phyloP scores from a whole-genome alignment of 2,329 filamentous ascomycete genomes.

The Furcasterigmium sp. region DNA sequence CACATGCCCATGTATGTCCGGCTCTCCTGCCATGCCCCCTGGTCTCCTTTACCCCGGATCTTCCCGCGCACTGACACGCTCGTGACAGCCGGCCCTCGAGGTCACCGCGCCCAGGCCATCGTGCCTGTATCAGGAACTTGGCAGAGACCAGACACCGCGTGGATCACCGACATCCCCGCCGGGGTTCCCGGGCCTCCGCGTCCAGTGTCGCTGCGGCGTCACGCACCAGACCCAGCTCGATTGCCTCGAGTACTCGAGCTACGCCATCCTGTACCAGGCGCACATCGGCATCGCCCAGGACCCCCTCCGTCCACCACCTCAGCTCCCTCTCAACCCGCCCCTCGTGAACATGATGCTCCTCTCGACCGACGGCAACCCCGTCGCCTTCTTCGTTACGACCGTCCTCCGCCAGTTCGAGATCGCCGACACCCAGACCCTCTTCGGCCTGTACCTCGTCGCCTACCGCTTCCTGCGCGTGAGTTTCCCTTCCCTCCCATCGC shows the following conservation, averaged over 20 bases:
- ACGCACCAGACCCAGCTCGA: slow-evolving; percentile 15
- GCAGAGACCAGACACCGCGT: too few species aligned
- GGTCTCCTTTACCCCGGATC: too few species aligned
- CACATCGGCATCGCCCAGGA: slow-evolving; percentile 16
- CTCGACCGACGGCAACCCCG: slow-evolving; percentile 15
- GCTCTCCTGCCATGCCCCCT: too few species aligned
- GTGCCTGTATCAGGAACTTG: too few species aligned
- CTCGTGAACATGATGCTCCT: slow-evolving; percentile 16
- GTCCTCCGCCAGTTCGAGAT: slow-evolving; percentile 17
- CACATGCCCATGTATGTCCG: background rate
- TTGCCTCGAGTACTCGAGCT: slow-evolving; percentile 17
- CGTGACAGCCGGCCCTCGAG: too few species aligned
- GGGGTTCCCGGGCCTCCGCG: background rate
- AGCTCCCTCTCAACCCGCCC: slow-evolving; percentile 16
- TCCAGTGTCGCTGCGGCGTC: slow-evolving; percentile 20
- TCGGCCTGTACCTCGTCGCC: slow-evolving; percentile 17
- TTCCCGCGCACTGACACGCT: too few species aligned
- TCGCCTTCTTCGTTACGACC: slow-evolving; percentile 14
- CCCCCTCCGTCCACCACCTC: slow-evolving; percentile 7
- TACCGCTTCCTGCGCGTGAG: slow-evolving; percentile 17
- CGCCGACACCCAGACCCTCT: slow-evolving; percentile 15
- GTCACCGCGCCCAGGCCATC: too few species aligned
- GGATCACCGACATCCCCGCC: too few species aligned
- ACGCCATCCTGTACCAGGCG: slow-evolving; percentile 17
- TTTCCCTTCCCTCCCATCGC: background rate